phyloP scores from a whole-genome alignment of 495 filamentous ascomycete genomes.

The Paragyromitra xinjiangensis region DNA sequence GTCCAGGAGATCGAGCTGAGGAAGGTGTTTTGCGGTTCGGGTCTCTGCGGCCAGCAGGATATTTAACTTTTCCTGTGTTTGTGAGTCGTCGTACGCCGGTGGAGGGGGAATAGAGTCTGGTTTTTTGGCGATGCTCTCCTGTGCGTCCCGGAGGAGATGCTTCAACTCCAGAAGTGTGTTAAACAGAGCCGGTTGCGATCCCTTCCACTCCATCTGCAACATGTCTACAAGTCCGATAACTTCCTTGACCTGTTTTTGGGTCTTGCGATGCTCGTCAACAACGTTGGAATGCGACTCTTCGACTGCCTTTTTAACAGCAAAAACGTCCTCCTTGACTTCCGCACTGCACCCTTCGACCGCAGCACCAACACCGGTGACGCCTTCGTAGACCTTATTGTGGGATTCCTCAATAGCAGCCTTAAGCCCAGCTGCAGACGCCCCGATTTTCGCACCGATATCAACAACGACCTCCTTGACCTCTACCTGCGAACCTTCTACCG shows the following conservation, averaged over 20 bases:
- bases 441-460: slow-evolving; percentile 57
- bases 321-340: slow-evolving; percentile 62
- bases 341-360: slow-evolving; percentile 64
- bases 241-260: slow-evolving; percentile 54
- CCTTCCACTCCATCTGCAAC: slow-evolving; percentile 56
- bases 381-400: slow-evolving; percentile 22
- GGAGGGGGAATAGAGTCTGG: slow-evolving; percentile 56
- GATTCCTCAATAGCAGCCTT: slow-evolving; percentile 43
- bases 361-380: slow-evolving; percentile 59
- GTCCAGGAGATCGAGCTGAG: slow-evolving; percentile 78
- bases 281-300: slow-evolving; percentile 44
- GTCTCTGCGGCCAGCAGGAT: slow-evolving; percentile 75
- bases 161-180: slow-evolving; percentile 57
- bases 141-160: slow-evolving; percentile 58
- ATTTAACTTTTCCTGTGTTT: slow-evolving; percentile 85
- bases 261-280: slow-evolving; percentile 51
- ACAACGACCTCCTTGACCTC: slow-evolving; percentile 53
- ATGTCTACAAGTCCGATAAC: slow-evolving; percentile 55
- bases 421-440: slow-evolving; percentile 43
- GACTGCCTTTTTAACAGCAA: slow-evolving; percentile 54
- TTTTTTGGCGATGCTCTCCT: slow-evolving; percentile 50
- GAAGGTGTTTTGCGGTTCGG: slow-evolving; percentile 65
- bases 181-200: slow-evolving; percentile 52
- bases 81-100: slow-evolving; percentile 70
- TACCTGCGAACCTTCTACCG: slow-evolving; percentile 75